These are phyloP conservation scores for Podospora didyma DNA, from an alignment of 495 filamentous ascomycete species.

Conservation along the genomic window DNA sequence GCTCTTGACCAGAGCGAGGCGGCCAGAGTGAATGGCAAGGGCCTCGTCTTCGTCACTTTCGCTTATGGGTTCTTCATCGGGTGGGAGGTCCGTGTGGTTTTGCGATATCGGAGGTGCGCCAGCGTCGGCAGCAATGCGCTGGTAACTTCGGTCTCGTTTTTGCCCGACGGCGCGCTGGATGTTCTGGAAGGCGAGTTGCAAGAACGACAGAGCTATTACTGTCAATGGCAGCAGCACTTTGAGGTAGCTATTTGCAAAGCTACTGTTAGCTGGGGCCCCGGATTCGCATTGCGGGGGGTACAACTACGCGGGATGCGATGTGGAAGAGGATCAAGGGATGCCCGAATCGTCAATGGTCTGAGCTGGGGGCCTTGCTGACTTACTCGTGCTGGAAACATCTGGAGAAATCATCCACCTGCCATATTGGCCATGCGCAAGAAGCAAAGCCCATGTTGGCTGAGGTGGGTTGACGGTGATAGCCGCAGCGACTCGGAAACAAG, in stretches of 20 bases:
- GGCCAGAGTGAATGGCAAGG: slow-evolving; percentile 43
- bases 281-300: neutral
- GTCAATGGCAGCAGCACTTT: slow-evolving; percentile 77
- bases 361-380: slow-evolving; percentile 26
- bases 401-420: slow-evolving; percentile 85
- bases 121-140: slow-evolving; percentile 38
- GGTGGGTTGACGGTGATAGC: neutral
- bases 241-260: slow-evolving; percentile 61
- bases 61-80: slow-evolving; percentile 39
- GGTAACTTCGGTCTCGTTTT: slow-evolving; percentile 48
- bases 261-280: slow-evolving; percentile 15
- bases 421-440: slow-evolving; percentile 74
- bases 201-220: slow-evolving; percentile 63
- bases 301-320: neutral
- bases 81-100: slow-evolving; percentile 44
- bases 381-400: slow-evolving; percentile 86
- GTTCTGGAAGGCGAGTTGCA: slow-evolving; percentile 56
- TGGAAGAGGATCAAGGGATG: neutral
- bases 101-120: slow-evolving; percentile 31
- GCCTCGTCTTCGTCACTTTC: slow-evolving; percentile 63
- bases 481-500: neutral
- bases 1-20: slow-evolving; percentile 58
- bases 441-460: slow-evolving; percentile 46
- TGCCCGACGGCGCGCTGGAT: slow-evolving; percentile 43
- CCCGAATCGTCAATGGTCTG: no score